phyloP scores from a whole-genome alignment of 139 green algal genomes.

The Chlorella vulgaris region DNA sequence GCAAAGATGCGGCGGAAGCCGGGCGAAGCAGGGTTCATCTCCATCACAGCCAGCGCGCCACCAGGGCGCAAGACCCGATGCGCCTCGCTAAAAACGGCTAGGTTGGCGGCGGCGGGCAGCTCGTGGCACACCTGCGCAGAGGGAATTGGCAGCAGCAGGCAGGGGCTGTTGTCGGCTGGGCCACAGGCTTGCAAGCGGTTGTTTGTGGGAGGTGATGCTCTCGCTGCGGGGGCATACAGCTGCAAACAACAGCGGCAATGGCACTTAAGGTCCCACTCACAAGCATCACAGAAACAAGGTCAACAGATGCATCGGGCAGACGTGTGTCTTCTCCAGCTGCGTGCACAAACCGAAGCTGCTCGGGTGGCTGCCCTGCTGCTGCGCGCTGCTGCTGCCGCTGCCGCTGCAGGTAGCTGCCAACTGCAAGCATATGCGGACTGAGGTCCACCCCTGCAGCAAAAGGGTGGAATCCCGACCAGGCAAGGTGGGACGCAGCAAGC shows the following conservation, averaged over 20 bases:
- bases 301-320: slow-evolving; percentile 49
- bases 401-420: slow-evolving; percentile 62
- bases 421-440: slow-evolving; percentile 76
- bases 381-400: slow-evolving; percentile 48
- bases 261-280: slow-evolving; percentile 25
- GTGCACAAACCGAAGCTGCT: slow-evolving; percentile 65
- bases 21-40: slow-evolving; percentile 76
- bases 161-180: background rate
- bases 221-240: no score
- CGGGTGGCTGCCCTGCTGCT: slow-evolving; percentile 45
- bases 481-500: background rate
- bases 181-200: background rate
- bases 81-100: slow-evolving; percentile 70
- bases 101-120: slow-evolving; percentile 60
- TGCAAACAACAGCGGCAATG: background rate
- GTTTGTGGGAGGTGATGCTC: background rate
- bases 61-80: slow-evolving; percentile 65
- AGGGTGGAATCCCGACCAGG: background rate
- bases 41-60: slow-evolving; percentile 57
- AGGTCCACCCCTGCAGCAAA: slow-evolving; percentile 68
- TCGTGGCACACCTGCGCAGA: slow-evolving; percentile 65
- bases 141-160: no score
- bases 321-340: slow-evolving; percentile 65
- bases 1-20: slow-evolving; percentile 66
- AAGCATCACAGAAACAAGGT: slow-evolving; percentile 81